Evolutionary conservation across 208 protist genomes (phyloP).

Genomic region (Phytomonas francai): DNA sequence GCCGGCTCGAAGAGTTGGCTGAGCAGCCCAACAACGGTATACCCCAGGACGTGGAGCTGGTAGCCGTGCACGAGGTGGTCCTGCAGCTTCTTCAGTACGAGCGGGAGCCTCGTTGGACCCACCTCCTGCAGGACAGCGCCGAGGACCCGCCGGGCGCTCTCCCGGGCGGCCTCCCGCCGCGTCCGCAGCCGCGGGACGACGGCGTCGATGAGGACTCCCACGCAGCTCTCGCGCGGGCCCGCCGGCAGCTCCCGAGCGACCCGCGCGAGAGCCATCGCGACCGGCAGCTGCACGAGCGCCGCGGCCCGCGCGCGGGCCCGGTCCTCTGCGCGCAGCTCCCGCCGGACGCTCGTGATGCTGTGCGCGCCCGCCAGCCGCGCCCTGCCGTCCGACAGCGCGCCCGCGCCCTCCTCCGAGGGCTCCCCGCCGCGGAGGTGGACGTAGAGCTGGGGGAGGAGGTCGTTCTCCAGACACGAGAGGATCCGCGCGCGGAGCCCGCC

Average conservation of each 20-base stretch:
- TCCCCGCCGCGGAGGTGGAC: slow-evolving; percentile 54
- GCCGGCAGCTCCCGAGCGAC: slow-evolving; percentile 77
- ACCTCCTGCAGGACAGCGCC: slow-evolving; percentile 76
- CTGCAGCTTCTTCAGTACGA: slow-evolving; percentile 78
- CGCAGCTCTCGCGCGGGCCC: slow-evolving; percentile 63
- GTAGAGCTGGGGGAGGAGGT: slow-evolving; percentile 84
- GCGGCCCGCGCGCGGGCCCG: slow-evolving; percentile 36
- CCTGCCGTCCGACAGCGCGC: slow-evolving; percentile 1
- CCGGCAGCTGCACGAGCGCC: slow-evolving; percentile 77
- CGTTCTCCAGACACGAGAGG: slow-evolving; percentile 60
- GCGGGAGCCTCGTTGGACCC: slow-evolving; percentile 70
- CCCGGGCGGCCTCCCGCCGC: slow-evolving; percentile 83
- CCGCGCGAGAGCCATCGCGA: slow-evolving; percentile 81
- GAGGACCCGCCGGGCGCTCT: slow-evolving; percentile 75
- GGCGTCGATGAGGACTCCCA: slow-evolving; percentile 73
- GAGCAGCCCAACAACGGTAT: slow-evolving; percentile 85
- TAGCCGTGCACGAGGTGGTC: slow-evolving; percentile 88
- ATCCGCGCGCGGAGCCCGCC: slow-evolving; percentile 54
- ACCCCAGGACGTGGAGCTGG: slow-evolving; percentile 88
- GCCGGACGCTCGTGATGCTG: slow-evolving; percentile 51
- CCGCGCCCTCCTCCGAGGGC: slow-evolving; percentile 16
- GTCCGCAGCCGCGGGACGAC: slow-evolving; percentile 79
- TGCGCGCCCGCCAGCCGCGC: slow-evolving; percentile 39
- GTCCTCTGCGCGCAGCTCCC: slow-evolving; percentile 54
- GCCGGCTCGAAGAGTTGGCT: slow-evolving; percentile 86